phyloP scores from a whole-genome alignment of 78 protist species.

The Planoprotostelium fungivorum region DNA sequence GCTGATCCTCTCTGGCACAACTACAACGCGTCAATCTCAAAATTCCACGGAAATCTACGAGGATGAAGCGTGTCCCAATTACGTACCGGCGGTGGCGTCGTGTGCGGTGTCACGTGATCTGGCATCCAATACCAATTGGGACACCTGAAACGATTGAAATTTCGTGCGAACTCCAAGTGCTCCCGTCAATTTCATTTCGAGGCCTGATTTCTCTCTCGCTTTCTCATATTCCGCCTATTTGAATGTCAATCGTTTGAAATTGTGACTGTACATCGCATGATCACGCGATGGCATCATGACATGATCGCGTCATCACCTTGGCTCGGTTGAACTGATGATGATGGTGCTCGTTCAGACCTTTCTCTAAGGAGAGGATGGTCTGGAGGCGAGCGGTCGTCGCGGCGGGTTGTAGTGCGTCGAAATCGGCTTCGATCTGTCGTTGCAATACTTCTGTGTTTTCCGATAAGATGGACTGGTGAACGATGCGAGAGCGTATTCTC shows the following conservation, averaged over 20 bases:
- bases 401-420: too few relatives aligned
- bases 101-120: neutral
- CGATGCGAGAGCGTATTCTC: neutral
- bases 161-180: constrained; percentile 69
- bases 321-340: neutral
- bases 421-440: neutral
- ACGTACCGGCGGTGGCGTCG: neutral
- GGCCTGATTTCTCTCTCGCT: constrained; percentile 18
- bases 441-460: neutral
- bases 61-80: neutral
- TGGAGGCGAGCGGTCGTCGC: too few relatives aligned
- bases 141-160: constrained; percentile 60
- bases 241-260: neutral
- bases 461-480: neutral
- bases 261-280: too few relatives aligned
- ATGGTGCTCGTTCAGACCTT: neutral
- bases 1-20: constrained; percentile 39
- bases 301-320: neutral
- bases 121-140: constrained; percentile 59
- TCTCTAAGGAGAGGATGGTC: too few relatives aligned
- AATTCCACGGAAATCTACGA: neutral
- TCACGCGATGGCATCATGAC: too few relatives aligned
- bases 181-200: constrained; percentile 51
- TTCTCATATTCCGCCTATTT: neutral
- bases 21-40: neutral